These are phyloP conservation scores for Aegle marmelos DNA, from an alignment of 345 rosid genomes.

Conservation along the genomic window DNA sequence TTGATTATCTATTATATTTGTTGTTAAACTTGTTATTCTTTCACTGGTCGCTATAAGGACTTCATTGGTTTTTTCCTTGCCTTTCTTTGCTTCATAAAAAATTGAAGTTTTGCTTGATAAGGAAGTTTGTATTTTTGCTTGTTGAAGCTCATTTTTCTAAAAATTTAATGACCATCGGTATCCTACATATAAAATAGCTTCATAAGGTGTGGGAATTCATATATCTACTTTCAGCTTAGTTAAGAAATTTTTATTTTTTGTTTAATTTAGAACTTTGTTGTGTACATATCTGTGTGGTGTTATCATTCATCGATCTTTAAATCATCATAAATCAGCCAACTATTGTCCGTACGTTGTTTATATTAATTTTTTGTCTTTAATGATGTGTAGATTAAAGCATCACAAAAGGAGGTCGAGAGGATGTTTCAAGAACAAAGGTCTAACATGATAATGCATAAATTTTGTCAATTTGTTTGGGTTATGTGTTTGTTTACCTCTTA, in stretches of 20 bases:
- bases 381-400: slow-evolving; percentile 59
- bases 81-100: not conserved
- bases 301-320: not conserved
- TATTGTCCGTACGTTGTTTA: not conserved
- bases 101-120: not conserved
- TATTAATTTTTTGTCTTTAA: slow-evolving; percentile 1
- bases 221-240: not conserved
- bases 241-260: not conserved
- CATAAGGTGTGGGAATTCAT: not conserved
- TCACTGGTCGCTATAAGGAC: not conserved
- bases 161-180: not conserved
- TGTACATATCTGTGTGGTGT: not conserved
- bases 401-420: slow-evolving; percentile 69
- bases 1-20: not conserved
- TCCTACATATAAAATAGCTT: not conserved
- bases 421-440: slow-evolving; percentile 84
- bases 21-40: not conserved
- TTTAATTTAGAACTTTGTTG: not conserved
- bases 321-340: not conserved
- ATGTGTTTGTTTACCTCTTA: not conserved
- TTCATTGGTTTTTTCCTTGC: not conserved
- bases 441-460: not conserved
- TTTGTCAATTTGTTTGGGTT: not conserved
- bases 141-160: not conserved
- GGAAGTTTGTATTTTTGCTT: not conserved